These are phyloP conservation scores for Beauveria brongniartii DNA, from an alignment of 2,329 filamentous ascomycete genomes.

Conservation along the genomic window DNA sequence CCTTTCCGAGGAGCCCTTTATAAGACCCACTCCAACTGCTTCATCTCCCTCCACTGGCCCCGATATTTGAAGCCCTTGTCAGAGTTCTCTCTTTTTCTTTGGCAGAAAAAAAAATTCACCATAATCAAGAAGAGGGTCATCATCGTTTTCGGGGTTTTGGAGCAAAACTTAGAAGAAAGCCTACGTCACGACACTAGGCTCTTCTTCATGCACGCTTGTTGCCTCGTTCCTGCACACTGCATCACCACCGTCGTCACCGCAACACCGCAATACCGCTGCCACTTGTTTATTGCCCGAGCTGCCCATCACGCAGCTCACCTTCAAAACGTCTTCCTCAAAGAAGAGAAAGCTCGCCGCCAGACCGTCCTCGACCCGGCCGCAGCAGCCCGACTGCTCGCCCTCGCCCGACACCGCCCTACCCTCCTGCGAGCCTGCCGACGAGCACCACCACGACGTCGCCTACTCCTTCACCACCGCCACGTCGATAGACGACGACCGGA, in stretches of 20 bases:
- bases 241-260: slow-evolving; percentile 9
- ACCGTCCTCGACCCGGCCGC: slow-evolving; percentile 33
- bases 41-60: slow-evolving; percentile 8
- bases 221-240: slow-evolving; percentile 15
- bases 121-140: slow-evolving; percentile 2
- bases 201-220: not conserved
- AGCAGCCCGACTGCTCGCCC: slow-evolving; percentile 24
- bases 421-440: slow-evolving; percentile 43
- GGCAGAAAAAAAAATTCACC: not conserved
- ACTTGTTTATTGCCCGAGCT: slow-evolving; percentile 37
- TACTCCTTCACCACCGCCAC: slow-evolving; percentile 41
- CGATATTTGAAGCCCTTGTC: slow-evolving; percentile 11
- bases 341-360: slow-evolving; percentile 57
- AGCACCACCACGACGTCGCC: slow-evolving; percentile 36
- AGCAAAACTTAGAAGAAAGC: not conserved
- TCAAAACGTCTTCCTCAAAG: slow-evolving; percentile 67
- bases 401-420: slow-evolving; percentile 39
- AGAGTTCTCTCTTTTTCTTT: slow-evolving; percentile 6
- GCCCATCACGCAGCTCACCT: slow-evolving; percentile 51
- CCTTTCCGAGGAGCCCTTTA: not conserved
- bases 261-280: slow-evolving; percentile 4
- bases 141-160: not conserved
- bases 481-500: slow-evolving; percentile 13
- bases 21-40: not conserved
- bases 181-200: not conserved